Evolutionary conservation across 176 grass and related monocot genomes (phyloP), one percentile per base, ranked within the genome.

Genomic region (Luzula sylvatica): DNA sequence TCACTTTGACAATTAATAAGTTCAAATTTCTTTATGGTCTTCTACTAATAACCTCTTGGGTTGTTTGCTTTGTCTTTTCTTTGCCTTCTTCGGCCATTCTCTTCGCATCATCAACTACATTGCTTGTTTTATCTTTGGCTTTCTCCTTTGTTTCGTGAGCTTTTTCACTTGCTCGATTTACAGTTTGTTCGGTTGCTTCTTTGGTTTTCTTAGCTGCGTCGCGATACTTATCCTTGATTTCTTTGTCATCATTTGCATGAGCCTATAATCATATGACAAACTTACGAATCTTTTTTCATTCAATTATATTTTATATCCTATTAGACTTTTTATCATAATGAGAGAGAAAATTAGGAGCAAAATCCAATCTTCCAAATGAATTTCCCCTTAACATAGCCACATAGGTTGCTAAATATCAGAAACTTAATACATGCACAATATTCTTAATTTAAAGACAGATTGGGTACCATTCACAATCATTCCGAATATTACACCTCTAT

Each of bases 221-320:
- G 20, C 23, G 42, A 68, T 76, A 68, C 74, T 55, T 82, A 52
- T 70, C 72, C 55, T 22, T 60, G 28, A 66, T 69, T 16, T 75
- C 67, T 21, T 70, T 59, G 28, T 72, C 61, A 38, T 82, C 66
- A 11, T 78, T 57, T 3, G 56, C 41, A 52, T 79, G 59, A 17
- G 74, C 82, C 87, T 87, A 7, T 35, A 3, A n/a, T n/a, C n/a
- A 12, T 13, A 54, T 9, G 49, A 15, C 1, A n/a, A 21, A 14
- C 20, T 24, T 18, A 5, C 14, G 12, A 48, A n/a, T n/a, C 0
- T 24, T 2, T 35, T 25, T 7, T 16, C 15, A 27, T 28, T n/a
- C n/a, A n/a, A 42, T 69, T 43, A 68, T 41, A 3, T 3, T 17
- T 50, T 50, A 19, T 17, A 50, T 4, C 45, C 15, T 50, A 11